Evolutionary conservation across 441 rosid species (phyloP).

Genomic region (Brassica hybrid): DNA sequence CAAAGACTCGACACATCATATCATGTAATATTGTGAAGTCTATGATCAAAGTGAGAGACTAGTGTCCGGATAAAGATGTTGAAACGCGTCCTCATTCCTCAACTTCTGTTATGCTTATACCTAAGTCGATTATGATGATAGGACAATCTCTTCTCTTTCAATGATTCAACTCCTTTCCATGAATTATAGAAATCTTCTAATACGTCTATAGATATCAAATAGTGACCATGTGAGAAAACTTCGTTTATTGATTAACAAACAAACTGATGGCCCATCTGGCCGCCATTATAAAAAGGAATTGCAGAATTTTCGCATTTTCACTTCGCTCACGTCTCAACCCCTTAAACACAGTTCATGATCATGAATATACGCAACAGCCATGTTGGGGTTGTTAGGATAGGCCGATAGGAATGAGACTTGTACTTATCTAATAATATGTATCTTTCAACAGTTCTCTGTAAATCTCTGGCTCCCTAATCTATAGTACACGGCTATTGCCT

Average conservation of each 20-base stretch:
- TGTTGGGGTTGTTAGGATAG: not conserved
- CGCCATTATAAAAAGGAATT: not conserved
- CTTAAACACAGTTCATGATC: not conserved
- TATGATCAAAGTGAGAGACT: conserved; percentile 28
- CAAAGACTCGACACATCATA: conserved; percentile 35
- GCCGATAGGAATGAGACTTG: not conserved
- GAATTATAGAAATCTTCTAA: not conserved
- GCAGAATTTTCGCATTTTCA: not conserved
- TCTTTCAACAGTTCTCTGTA: not conserved
- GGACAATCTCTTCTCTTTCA: conserved; percentile 6
- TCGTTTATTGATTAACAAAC: not conserved
- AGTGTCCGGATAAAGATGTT: conserved; percentile 7
- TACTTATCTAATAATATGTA: not conserved
- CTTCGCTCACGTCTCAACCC: not conserved
- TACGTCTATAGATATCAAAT: not conserved
- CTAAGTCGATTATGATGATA: conserved; percentile 25
- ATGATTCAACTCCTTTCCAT: not conserved
- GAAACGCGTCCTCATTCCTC: not conserved
- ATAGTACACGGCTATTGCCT: not conserved
- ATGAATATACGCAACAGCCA: not conserved
- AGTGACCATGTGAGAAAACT: conserved; percentile 1
- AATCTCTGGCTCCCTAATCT: not conserved
- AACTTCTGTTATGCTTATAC: conserved; percentile 16
- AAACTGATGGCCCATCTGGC: not conserved
- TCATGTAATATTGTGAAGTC: too few relatives aligned